Evolutionary conservation across 176 grass and related monocot genomes (phyloP).

Genomic region (Bromus sterilis): DNA sequence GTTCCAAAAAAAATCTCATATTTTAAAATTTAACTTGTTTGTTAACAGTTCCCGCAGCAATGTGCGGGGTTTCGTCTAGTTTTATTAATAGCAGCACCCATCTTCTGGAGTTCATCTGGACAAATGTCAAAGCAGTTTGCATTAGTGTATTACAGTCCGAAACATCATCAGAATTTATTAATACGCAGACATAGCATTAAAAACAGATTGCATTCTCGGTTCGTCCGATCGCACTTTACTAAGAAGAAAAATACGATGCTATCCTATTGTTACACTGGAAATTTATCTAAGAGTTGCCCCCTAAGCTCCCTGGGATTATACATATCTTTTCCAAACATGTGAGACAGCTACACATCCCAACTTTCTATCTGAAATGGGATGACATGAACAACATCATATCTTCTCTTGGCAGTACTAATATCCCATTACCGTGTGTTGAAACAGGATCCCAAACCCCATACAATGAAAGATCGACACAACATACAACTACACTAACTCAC

Average conservation of each 20-base stretch:
- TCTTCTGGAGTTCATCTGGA: too few species aligned
- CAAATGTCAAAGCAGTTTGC: conserved; percentile 65
- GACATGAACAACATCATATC: background rate
- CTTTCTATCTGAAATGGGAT: background rate
- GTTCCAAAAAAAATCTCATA: too few species aligned
- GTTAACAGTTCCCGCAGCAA: too few species aligned
- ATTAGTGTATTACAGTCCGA: background rate
- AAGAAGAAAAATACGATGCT: background rate
- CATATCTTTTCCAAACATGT: too few species aligned
- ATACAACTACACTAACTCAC: too few species aligned
- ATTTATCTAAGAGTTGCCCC: background rate
- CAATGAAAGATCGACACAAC: background rate
- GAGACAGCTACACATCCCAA: background rate
- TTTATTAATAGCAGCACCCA: conserved; percentile 71
- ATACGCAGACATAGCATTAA: too few species aligned
- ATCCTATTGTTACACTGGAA: background rate
- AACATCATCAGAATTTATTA: background rate
- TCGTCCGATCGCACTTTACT: background rate
- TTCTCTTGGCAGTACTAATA: background rate
- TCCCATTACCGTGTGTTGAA: background rate
- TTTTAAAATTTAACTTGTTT: too few species aligned
- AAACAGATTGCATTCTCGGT: background rate
- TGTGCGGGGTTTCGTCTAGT: too few species aligned
- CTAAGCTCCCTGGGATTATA: background rate
- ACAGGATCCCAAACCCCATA: background rate